Conservation (phyloP, 371 early-diverging fungal genomes). For the Lichtheimia ramosa region DNA sequence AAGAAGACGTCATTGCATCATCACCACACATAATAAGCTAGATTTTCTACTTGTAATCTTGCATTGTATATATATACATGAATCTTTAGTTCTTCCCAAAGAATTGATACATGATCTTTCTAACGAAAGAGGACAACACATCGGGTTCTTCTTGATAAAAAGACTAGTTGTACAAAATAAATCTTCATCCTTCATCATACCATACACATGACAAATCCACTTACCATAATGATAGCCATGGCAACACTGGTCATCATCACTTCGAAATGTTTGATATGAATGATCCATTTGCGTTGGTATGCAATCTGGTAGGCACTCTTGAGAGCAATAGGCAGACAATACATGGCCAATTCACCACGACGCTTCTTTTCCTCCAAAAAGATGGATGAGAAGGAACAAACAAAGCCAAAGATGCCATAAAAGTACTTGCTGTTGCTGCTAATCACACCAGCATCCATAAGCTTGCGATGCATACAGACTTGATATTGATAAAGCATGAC, state of each 20-base stretch:
- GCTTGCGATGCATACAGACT: conserved; percentile 62
- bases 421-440: conserved; percentile 56
- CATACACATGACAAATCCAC: background rate
- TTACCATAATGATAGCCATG: conserved; percentile 60
- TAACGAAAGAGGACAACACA: conserved; percentile 58
- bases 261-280: conserved; percentile 58
- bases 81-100: conserved; percentile 51
- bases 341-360: conserved; percentile 69
- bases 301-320: conserved; percentile 58
- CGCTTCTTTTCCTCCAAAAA: conserved; percentile 70
- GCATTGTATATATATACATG: conserved; percentile 1
- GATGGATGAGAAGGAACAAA: conserved; percentile 56
- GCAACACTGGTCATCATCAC: conserved; percentile 51
- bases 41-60: no score
- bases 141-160: conserved; percentile 67
- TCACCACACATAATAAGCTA: background rate
- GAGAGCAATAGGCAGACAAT: conserved; percentile 65
- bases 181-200: background rate
- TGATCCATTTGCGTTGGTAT: conserved; percentile 58
- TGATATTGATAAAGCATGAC: conserved; percentile 61
- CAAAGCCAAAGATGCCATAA: conserved; percentile 64
- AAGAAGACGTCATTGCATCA: background rate
- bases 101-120: conserved; percentile 56
- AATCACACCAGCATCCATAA: conserved; percentile 41
- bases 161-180: conserved; percentile 30